A percentile compares a stretch with the other conserved stretches of the same genome.
Evolutionary conservation across 2,329 filamentous ascomycete species (phyloP).

Genomic region (Proliferodiscus dingleyae): DNA sequence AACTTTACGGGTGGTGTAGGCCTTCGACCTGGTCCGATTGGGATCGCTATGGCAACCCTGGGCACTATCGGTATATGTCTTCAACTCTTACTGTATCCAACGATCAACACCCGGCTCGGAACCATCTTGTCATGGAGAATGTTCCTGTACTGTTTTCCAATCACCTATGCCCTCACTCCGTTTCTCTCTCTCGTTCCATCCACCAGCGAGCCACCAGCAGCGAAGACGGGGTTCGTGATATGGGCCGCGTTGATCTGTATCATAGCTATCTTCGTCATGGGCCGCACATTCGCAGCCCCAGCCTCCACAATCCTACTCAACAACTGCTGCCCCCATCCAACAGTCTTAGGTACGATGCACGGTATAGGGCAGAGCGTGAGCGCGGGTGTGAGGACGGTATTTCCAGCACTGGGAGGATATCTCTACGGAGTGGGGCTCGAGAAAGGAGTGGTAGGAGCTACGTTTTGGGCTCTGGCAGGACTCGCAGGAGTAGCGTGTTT

Average conservation of each 20-base stretch:
- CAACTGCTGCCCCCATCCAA: constrained; percentile 55
- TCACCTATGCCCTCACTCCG: constrained; percentile 65
- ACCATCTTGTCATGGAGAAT: constrained; percentile 62
- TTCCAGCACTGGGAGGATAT: constrained; percentile 55
- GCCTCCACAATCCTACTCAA: constrained; percentile 58
- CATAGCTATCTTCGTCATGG: constrained; percentile 64
- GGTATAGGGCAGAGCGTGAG: constrained; percentile 54
- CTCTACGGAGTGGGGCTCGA: constrained; percentile 56
- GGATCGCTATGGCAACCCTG: constrained; percentile 72
- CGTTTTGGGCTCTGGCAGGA: constrained; percentile 40
- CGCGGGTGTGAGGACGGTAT: constrained; percentile 54
- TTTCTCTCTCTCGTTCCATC: constrained; percentile 64
- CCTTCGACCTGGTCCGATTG: constrained; percentile 65
- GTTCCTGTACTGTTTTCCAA: constrained; percentile 66
- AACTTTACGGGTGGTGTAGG: constrained; percentile 66
- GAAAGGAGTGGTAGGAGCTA: constrained; percentile 48
- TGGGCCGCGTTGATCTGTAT: constrained; percentile 24
- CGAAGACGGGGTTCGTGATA: constrained; percentile 26
- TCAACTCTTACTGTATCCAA: constrained; percentile 68
- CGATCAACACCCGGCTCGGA: constrained; percentile 60
- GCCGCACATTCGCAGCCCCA: constrained; percentile 62
- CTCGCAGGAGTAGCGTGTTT: constrained; percentile 47
- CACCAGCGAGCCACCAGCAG: constrained; percentile 22
- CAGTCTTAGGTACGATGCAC: constrained; percentile 53
- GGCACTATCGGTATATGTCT: constrained; percentile 71